These are phyloP conservation scores for Diatrype stigma DNA, from an alignment of 2,329 filamentous ascomycete genomes.

Conservation along the genomic window DNA sequence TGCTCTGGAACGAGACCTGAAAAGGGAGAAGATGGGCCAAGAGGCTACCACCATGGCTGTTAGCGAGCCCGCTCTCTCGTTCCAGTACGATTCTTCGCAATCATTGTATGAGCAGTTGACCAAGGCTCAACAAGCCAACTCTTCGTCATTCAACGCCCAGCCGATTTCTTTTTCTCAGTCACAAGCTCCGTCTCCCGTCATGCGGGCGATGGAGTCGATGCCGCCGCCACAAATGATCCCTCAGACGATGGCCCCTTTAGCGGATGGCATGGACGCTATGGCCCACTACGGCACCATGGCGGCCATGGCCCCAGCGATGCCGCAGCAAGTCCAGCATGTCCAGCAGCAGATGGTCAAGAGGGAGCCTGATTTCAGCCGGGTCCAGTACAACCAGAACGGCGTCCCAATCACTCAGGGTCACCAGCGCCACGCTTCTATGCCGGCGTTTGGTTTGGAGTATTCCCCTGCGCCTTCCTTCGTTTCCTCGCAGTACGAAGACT, in stretches of 20 bases:
- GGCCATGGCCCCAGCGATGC: slow-evolving; percentile 63
- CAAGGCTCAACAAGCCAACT: slow-evolving; percentile 98
- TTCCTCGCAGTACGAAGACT: slow-evolving; percentile 97
- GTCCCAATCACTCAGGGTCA: slow-evolving; percentile 78
- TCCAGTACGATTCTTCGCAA: slow-evolving; percentile 98
- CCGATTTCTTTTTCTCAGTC: slow-evolving; percentile 64
- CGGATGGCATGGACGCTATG: slow-evolving; percentile 69
- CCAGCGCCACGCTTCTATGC: slow-evolving; percentile 97
- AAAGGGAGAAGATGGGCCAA: slow-evolving; percentile 99
- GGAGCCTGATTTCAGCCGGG: slow-evolving; percentile 75
- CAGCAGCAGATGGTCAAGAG: slow-evolving; percentile 67
- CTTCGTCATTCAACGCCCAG: slow-evolving; percentile 89
- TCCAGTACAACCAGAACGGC: slow-evolving; percentile 90
- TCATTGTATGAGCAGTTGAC: slow-evolving; percentile 99
- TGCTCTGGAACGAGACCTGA: slow-evolving; percentile 92
- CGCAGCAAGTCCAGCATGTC: slow-evolving; percentile 57
- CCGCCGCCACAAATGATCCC: slow-evolving; percentile 80
- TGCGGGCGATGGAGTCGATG: slow-evolving; percentile 91
- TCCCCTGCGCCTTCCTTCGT: slow-evolving; percentile 96
- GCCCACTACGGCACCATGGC: slow-evolving; percentile 64
- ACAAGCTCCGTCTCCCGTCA: slow-evolving; percentile 82
- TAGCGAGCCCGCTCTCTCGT: slow-evolving; percentile 93
- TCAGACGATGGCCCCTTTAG: slow-evolving; percentile 53
- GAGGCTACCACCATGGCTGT: slow-evolving; percentile 93
- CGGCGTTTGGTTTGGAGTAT: slow-evolving; percentile 90